Evolutionary conservation across 352 stramenopile genomes (phyloP).

Genomic region (Phytophthora quininea): DNA sequence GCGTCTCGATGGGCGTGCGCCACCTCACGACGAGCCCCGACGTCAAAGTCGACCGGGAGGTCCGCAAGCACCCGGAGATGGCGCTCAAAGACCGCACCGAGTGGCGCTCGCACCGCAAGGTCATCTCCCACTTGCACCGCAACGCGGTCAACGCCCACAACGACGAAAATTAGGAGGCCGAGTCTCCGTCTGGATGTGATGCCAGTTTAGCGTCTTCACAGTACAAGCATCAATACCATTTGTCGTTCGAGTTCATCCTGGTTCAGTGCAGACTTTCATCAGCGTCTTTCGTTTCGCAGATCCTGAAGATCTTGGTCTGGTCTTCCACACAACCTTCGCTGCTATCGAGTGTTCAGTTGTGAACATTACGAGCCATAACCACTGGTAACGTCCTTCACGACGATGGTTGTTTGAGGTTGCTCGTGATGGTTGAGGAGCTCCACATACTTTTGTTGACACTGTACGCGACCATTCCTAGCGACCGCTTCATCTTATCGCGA

Average conservation of each 20-base stretch:
- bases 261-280: too few species aligned
- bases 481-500: neutral
- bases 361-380: too few species aligned
- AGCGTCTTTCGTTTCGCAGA: too few species aligned
- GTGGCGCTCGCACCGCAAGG: slow-evolving; percentile 60
- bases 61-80: slow-evolving; percentile 62
- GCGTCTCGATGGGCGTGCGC: slow-evolving; percentile 45
- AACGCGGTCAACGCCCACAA: slow-evolving; percentile 54
- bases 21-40: slow-evolving; percentile 61
- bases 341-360: too few species aligned
- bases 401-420: too few species aligned
- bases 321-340: too few species aligned
- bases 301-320: too few species aligned
- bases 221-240: too few species aligned
- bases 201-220: too few species aligned
- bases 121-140: slow-evolving; percentile 42
- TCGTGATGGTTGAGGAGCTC: too few species aligned
- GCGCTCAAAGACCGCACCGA: slow-evolving; percentile 42
- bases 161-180: slow-evolving; percentile 23
- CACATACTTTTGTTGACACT: neutral
- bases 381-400: too few species aligned
- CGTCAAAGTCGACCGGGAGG: slow-evolving; percentile 67
- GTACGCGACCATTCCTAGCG: neutral
- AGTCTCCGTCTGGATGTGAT: neutral
- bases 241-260: too few species aligned